phyloP scores from a whole-genome alignment of 805 yeast genomes.

The Metschnikowia amazonensis region DNA sequence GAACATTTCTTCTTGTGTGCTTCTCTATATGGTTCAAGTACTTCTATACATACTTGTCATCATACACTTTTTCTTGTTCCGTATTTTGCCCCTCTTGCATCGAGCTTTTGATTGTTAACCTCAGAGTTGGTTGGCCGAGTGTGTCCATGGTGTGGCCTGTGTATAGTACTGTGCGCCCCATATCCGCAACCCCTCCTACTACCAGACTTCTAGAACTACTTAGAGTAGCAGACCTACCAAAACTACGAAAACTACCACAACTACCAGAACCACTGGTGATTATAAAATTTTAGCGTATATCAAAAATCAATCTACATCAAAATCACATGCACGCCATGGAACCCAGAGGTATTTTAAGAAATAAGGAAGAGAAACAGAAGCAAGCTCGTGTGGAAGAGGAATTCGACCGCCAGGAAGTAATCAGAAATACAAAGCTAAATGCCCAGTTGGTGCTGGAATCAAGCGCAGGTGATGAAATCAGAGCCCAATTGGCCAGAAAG shows the following conservation, averaged over 20 bases:
- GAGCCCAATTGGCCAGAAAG: slow-evolving; percentile 42
- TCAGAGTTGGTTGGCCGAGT: no score
- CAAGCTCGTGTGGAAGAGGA: slow-evolving; percentile 22
- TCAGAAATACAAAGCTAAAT: slow-evolving; percentile 73
- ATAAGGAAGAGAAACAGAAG: slow-evolving; percentile 29
- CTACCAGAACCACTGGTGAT: not conserved
- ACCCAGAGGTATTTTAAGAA: slow-evolving; percentile 50
- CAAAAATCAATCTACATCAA: not conserved
- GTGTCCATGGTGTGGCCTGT: not conserved
- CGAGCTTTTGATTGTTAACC: no score
- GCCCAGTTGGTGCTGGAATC: slow-evolving; percentile 46
- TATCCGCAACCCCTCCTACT: slow-evolving; percentile 1
- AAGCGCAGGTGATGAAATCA: slow-evolving; percentile 42
- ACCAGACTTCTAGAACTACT: no score
- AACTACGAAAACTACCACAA: not conserved
- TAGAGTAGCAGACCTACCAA: no score
- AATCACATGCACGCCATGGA: slow-evolving; percentile 10
- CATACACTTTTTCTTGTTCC: no score
- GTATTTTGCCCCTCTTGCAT: no score
- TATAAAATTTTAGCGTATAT: not conserved
- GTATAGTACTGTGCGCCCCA: not conserved
- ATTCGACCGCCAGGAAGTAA: slow-evolving; percentile 66
- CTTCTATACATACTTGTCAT: no score
- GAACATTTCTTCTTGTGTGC: no score
- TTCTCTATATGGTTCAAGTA: no score